Conservation (phyloP, 2,329 filamentous ascomycete genomes). For the Pestalotiopsis sp. region DNA sequence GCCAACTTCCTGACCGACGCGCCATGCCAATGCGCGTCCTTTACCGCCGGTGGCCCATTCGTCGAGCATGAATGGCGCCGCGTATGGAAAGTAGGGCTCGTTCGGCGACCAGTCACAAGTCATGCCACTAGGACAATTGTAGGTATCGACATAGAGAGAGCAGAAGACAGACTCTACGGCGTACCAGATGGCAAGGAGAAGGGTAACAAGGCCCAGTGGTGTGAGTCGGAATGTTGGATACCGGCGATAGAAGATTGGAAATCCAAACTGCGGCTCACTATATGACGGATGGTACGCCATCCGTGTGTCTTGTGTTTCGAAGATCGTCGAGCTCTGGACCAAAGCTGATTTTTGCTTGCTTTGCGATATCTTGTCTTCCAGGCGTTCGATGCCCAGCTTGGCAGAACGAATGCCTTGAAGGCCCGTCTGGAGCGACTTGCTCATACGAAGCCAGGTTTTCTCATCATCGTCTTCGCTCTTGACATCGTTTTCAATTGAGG, state of each 20-base stretch:
- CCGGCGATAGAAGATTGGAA: slow-evolving; percentile 50
- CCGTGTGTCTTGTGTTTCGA: slow-evolving; percentile 5
- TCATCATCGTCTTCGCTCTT: slow-evolving; percentile 26
- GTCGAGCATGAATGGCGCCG: slow-evolving; percentile 64
- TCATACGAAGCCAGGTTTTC: slow-evolving; percentile 54
- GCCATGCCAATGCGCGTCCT: slow-evolving; percentile 42
- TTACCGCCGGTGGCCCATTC: slow-evolving; percentile 60
- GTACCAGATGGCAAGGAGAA: slow-evolving; percentile 54
- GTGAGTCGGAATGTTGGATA: slow-evolving; percentile 50
- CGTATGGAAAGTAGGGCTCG: slow-evolving; percentile 63
- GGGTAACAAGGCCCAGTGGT: slow-evolving; percentile 46
- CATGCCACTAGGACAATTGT: slow-evolving; percentile 42
- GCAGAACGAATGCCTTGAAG: slow-evolving; percentile 55
- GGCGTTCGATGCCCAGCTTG: slow-evolving; percentile 59
- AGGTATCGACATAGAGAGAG: slow-evolving; percentile 54
- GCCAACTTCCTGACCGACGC: slow-evolving; percentile 43
- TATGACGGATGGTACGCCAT: slow-evolving; percentile 6
- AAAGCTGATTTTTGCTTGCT: slow-evolving; percentile 29
- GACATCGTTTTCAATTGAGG: slow-evolving; percentile 23
- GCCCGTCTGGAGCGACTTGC: slow-evolving; percentile 52
- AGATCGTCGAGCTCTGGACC: slow-evolving; percentile 16
- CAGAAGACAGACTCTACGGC: slow-evolving; percentile 57
- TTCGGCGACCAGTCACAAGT: slow-evolving; percentile 59
- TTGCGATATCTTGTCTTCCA: slow-evolving; percentile 54
- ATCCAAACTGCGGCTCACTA: slow-evolving; percentile 38